A percentile compares a stretch with the other conserved stretches of the same genome.
Conservation (phyloP, 371 early-diverging fungal species). For the Phascolomyces articulosus region DNA sequence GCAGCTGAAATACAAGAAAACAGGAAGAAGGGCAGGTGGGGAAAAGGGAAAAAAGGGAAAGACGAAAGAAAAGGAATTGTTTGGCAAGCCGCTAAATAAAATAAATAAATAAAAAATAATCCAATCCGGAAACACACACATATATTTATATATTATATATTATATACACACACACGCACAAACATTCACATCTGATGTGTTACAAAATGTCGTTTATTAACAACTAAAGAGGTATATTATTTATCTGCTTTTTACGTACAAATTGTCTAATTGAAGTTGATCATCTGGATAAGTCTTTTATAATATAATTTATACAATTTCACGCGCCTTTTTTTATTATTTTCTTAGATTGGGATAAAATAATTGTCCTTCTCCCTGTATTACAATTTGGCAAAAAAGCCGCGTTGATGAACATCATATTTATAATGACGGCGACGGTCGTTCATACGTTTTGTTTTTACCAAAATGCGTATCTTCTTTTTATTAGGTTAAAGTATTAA, state of each 20-base stretch:
- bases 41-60: not conserved
- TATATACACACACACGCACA: not conserved
- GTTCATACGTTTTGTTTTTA: not conserved
- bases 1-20: not conserved
- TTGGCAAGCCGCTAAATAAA: not conserved
- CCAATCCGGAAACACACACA: slow-evolving; percentile 1
- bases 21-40: not conserved
- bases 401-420: not conserved
- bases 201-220: slow-evolving; percentile 4
- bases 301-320: not conserved
- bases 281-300: no score
- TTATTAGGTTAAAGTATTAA: not conserved
- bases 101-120: not conserved
- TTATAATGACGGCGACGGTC: not conserved
- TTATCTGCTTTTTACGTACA: no score
- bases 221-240: no score
- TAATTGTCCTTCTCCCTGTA: no score
- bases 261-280: no score
- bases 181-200: not conserved
- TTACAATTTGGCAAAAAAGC: not conserved
- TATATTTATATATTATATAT: no score
- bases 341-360: not conserved
- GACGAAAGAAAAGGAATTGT: not conserved
- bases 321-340: not conserved
- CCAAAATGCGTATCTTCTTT: not conserved